Evolutionary conservation across 2,329 filamentous ascomycete species (phyloP), one percentile per base, ranked within the genome.

Genomic region (Ophiocordyceps sinensis): DNA sequence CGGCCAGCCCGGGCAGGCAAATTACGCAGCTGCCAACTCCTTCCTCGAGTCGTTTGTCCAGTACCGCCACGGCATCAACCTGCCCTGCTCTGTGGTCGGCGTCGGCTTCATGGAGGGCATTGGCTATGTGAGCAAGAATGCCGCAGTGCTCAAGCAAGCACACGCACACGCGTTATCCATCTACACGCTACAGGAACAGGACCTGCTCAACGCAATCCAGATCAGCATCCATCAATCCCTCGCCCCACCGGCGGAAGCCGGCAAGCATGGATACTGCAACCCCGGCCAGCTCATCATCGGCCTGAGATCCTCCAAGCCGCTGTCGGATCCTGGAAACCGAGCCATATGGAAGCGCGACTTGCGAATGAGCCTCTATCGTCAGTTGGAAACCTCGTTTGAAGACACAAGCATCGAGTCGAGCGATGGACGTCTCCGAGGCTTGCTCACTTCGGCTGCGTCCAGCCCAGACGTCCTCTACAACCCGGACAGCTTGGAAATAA

Each of bases 1-100:
- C 6, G 60, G 55, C 14, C 44, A 51, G 4, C 40, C 49, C 0
- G 52, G 50, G 0, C 60, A 64, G 40, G 50, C 49, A 28, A 61
- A 59, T 37, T 62, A 61, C 38, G 45, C 49, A 7, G 54, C 55
- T 6, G 57, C 47, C 26, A 59, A 58, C 28, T 17, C 35, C 14
- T 41, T 41, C 28, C 36, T 26, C 15, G 5, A 29, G 5, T 28
- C 36, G 3, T 38, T 38, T 21, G 36, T 15, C 3, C 36, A 38
- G 8, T 30, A 29, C 14, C n/a, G 29, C 13, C 38, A 36, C 12
- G 26, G 15, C n/a, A 29, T 36, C 13, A 36, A 19, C 9, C 19
- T 41, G 14, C 34, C 36, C 4, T 29, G 26, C 28, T 36, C 41
- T 3, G 26, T 37, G 2, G 13, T 39, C 17, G 28, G 37, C 15